phyloP scores from a whole-genome alignment of 2,329 filamentous ascomycete genomes.

The Fusarium sp. region DNA sequence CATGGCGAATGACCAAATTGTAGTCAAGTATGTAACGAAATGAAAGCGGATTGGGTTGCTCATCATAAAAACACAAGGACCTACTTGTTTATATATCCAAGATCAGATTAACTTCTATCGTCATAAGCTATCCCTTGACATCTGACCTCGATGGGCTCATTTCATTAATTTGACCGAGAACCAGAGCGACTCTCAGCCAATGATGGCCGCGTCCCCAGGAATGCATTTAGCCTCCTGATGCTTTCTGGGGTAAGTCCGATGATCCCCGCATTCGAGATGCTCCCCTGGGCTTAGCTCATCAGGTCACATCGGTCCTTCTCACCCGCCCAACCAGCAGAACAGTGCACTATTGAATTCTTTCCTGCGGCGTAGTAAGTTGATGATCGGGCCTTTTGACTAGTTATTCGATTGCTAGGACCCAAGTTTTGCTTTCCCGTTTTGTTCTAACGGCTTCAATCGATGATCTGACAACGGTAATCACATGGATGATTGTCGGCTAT shows the following conservation, averaged over 20 bases:
- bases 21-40: background rate
- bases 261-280: conserved; percentile 29
- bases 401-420: background rate
- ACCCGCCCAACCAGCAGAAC: background rate
- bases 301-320: conserved; percentile 34
- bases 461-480: background rate
- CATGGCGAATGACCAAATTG: background rate
- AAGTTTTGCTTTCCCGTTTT: background rate
- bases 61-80: no score
- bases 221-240: conserved; percentile 14
- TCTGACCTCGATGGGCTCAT: conserved; percentile 1
- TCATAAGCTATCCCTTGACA: background rate
- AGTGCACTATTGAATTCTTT: background rate
- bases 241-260: conserved; percentile 28
- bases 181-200: background rate
- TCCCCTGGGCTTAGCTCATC: conserved; percentile 24
- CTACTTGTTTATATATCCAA: conserved; percentile 6
- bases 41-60: background rate
- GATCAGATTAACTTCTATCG: background rate
- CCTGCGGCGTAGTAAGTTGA: conserved; percentile 5
- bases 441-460: background rate
- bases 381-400: conserved; percentile 20
- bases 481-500: background rate
- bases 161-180: conserved; percentile 24
- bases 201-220: conserved; percentile 3